Evolutionary conservation across 2,329 filamentous ascomycete genomes (phyloP), one percentile per base, ranked within the genome.

Genomic region (Aspergillus cejpii): DNA sequence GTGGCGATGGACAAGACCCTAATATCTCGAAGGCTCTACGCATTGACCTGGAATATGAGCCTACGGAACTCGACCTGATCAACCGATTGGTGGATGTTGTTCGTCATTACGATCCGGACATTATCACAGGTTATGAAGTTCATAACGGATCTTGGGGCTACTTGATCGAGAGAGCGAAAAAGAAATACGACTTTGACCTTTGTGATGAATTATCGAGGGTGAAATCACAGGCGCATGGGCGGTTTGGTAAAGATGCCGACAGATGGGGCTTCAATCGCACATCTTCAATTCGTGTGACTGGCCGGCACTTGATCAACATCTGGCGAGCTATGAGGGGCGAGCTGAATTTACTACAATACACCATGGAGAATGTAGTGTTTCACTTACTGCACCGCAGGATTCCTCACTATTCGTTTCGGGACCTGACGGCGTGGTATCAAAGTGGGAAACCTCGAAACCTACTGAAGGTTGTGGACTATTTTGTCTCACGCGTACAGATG

Each of bases 301-400:
- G 92, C 4, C 79, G 92, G 49, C 91, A 97, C 62, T 88, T 94
- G 76, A 90, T 98, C 70, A 97, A 97, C 56, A 85, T 97, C 37
- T 97, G 92, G 89, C 80, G 91, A 56, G 89, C 90, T 0, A 96
- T 98, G 90, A 80, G 88, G 46, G 80, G 84, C n/a, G 91, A 96
- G 66, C 70, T 98, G 21, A 94, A 90, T 55, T 71, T 98, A 21
- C 75, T 95, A 8, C 90, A 96, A 61, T 97, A 98, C 61, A 95
- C 87, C 0, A 85, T 97, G 80, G 92, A 97, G 65, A 96, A 95
- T 58, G 87, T 97, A 3, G 87, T 81, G 0, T 97, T 94, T 72
- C 89, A 97, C 67, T 67, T 97, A 1, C 75, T 98, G 2, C 89
- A 94, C 55, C 81, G 81, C 24, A 81, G 91, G 2, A 85, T 97